Base-by-base conservation (phyloP, 192 early-diverging fungal species). In the Umbelopsis ramanniana region DNA sequence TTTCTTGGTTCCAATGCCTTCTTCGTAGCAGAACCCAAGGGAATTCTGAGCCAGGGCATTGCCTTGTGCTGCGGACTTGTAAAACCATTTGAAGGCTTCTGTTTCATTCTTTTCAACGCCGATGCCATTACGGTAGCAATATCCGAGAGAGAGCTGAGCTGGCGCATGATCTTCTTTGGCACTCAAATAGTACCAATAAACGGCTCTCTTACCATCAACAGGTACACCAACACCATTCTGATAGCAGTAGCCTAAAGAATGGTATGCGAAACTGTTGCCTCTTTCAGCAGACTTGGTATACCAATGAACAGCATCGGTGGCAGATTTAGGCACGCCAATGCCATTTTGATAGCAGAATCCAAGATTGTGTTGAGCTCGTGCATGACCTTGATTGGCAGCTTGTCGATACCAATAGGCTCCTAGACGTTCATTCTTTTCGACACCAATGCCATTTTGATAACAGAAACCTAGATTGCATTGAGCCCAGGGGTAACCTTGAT, bases 321-420 rank as follows among this genome's bases (percentile, higher is more conserved):
- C 80, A 68, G 86, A 76, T 68, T 86, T 86, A 10, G 75, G 75
- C 0, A 94, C 89, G 21, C 93, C 93, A 71, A 92, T 89, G 3
- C 93, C 93, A 70, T 94, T 93, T 52, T 92, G 92, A 70, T 92
- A 95, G 75, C 94, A 95, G 74, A 89, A 94, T 3, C 93, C 94
- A 45, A 95, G 81, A 67, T 93, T 83, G 63, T 81, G 85, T 83
- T 75, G 84, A 48, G 83, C 83, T 48, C 80, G 71, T 19, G 86
- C 76, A 67, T 90, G 77, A 0, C 84, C 85, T 66, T 91, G 83
- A 5, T 81, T 57, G 19, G 90, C 90, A 0, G 90, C 84, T 69
- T 83, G 80, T 21, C 75, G 73, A 67, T 90, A 91, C 87, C 85
- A 89, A 52, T 74, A 80, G 7, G 87, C 79, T 17, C 87, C 90